Base-by-base conservation (phyloP, 306 rosid genomes). In the Canavalia gladiata region DNA sequence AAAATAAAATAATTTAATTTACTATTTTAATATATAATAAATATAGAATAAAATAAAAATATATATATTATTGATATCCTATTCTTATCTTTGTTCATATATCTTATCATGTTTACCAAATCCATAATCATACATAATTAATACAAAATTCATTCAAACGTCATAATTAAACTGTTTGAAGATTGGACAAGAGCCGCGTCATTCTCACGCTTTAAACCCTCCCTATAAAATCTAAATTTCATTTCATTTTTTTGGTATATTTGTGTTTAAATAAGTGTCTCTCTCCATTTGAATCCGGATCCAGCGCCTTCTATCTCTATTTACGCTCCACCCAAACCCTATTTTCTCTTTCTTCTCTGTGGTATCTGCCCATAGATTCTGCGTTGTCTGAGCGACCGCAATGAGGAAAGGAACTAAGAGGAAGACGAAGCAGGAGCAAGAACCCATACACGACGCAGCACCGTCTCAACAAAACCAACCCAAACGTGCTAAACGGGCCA, bases 331-430 rank as follows among this genome's bases (percentile, higher is more conserved):
- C 30, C 78, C 83, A 84, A 81, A 81, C 86, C 86, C 88, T 84
- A 84, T 87, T 28, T 8, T 8, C 5, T 66, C 72, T 35, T 42
- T 55, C 47, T 62, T 29, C 64, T 12, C 43, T 49, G 39, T 43
- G 46, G 42, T 6, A 62, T 52, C 34, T 49, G 3, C 2, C 52
- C 7, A 7, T 57, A 55, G 45, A 76, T 71, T 76, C 41, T 77
- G 5, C 2, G 4, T 43, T 57, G 35, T 8, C 47, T 45, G 31
- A 30, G 55, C 67, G 11, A 11, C 3, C 49, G 18, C 78, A 76
- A 91, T 87, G 93, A 74, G 55, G 88, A 89, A 72, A 82, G 90
- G 90, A 30, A 29, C 93, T 28, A 91, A 83, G 90, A 86, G 93
- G 65, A 91, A 88, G 82, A 31, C 79, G 33, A 82, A 57, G 34